Evolutionary conservation across 768 basidiomycete species (phyloP), one percentile per base, ranked within the genome.

Genomic region (Leccinum sublutescens): DNA sequence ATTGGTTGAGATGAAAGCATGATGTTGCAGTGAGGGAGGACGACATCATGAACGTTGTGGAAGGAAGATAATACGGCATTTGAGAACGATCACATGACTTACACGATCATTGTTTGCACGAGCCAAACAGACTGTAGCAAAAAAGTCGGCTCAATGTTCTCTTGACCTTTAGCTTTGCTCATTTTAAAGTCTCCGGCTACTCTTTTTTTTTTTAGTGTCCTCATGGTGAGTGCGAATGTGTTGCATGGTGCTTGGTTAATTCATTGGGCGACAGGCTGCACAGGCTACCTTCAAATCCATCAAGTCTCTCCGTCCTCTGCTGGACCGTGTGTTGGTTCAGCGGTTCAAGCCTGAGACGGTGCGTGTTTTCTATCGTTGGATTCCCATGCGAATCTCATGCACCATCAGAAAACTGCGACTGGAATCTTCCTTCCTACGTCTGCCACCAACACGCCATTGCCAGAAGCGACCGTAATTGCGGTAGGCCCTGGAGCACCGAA

Each of bases 261-360:
- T 23, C 17, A 14, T 5, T 45, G 55, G 21, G 31, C 1, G 3
- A 31, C n/a, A 91, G 88, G 89, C 90, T 78, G 78, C 89, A 62
- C 90, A 91, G 77, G 89, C 93, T 64, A 96, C 95, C 25, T 94
- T 98, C 88, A 97, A 93, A 78, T 88, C 87, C 64, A 98, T 98
- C 84, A 91, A 84, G 79, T 80, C 95, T 58, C 74, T 98, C 65
- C 77, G 92, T 63, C 96, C 96, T 61, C 85, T 98, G 53, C 80
- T 98, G 57, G 96, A 98, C 87, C 92, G 96, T 64, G 92, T 98
- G 63, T 82, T 98, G 64, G 95, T 98, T 61, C 96, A 98, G 78
- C 85, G 95, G 58, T 96, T 96, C 87, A 98, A 98, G 81, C 81
- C 93, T 33, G 95, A 96, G 66, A 92, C 93, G 8, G 95, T 98